A percentile compares a stretch with the other conserved stretches of the same genome.
These are phyloP conservation scores for Tetrahymena thermophila DNA, from an alignment of 73 alveolate species.

Conservation along the genomic window DNA sequence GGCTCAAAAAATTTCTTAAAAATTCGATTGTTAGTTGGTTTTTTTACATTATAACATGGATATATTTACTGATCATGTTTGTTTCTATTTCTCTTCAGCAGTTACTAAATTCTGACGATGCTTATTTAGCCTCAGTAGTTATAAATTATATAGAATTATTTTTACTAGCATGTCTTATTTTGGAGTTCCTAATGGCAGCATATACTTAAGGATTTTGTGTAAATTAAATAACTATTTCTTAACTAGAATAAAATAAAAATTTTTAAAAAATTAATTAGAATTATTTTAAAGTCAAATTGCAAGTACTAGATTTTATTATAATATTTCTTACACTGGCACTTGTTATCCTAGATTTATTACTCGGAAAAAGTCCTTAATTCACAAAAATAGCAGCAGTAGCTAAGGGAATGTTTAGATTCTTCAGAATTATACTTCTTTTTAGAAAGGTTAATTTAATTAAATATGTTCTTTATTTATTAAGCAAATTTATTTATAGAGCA, in stretches of 20 bases:
- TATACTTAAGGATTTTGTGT: conserved; percentile 25
- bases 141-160: background rate
- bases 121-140: background rate
- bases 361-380: background rate
- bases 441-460: conserved; percentile 4
- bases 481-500: background rate
- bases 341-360: conserved; percentile 5
- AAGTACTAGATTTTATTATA: conserved; percentile 11
- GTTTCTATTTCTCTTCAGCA: background rate
- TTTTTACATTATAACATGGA: background rate
- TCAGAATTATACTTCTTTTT: conserved; percentile 29
- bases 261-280: background rate
- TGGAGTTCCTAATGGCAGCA: background rate
- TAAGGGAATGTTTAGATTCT: conserved; percentile 28
- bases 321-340: conserved; percentile 13
- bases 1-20: background rate
- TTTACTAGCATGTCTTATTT: conserved; percentile 6
- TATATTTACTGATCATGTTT: background rate
- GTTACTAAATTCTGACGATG: background rate
- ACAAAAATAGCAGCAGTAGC: conserved; percentile 14
- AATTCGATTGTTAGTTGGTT: background rate
- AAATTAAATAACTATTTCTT: background rate
- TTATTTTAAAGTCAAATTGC: conserved; percentile 18
- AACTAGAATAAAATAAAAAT: background rate
- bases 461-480: background rate